These are phyloP conservation scores for Cordyceps javanica DNA, from an alignment of 2,329 filamentous ascomycete genomes.

Conservation along the genomic window DNA sequence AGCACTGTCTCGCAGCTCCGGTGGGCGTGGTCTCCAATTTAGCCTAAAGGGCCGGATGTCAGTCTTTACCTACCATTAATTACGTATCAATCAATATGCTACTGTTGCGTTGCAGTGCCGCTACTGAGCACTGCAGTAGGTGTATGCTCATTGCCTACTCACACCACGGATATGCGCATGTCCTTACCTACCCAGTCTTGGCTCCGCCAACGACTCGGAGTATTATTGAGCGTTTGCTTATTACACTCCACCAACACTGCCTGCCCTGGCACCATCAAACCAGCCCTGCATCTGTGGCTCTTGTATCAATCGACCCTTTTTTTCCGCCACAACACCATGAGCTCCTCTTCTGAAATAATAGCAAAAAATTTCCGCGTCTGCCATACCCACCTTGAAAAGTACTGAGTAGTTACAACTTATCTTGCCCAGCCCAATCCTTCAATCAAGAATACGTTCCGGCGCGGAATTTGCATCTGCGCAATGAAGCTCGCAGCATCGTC, in stretches of 20 bases:
- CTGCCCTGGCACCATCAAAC: background rate
- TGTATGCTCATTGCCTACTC: too few relatives aligned
- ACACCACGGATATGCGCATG: background rate
- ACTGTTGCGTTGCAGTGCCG: background rate
- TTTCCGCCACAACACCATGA: background rate
- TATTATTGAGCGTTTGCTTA: background rate
- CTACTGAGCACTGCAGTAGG: too few relatives aligned
- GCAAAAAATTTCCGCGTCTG: too few relatives aligned
- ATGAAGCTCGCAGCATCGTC: too few relatives aligned
- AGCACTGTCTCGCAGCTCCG: background rate
- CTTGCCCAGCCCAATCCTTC: background rate
- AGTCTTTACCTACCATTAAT: background rate
- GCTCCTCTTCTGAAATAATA: too few relatives aligned
- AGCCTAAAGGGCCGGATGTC: conserved; percentile 2
- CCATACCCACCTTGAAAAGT: too few relatives aligned
- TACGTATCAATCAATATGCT: background rate
- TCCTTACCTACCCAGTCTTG: background rate
- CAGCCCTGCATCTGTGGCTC: background rate
- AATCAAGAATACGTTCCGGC: too few relatives aligned
- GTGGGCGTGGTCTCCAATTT: background rate
- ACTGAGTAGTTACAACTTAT: background rate
- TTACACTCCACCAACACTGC: background rate
- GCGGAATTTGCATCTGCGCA: too few relatives aligned
- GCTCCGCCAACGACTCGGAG: conserved; percentile 3
- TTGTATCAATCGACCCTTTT: background rate